A percentile compares a stretch with the other conserved stretches of the same genome.
phyloP scores from a whole-genome alignment of 495 filamentous ascomycete species.

The Penicillium verhagenii region DNA sequence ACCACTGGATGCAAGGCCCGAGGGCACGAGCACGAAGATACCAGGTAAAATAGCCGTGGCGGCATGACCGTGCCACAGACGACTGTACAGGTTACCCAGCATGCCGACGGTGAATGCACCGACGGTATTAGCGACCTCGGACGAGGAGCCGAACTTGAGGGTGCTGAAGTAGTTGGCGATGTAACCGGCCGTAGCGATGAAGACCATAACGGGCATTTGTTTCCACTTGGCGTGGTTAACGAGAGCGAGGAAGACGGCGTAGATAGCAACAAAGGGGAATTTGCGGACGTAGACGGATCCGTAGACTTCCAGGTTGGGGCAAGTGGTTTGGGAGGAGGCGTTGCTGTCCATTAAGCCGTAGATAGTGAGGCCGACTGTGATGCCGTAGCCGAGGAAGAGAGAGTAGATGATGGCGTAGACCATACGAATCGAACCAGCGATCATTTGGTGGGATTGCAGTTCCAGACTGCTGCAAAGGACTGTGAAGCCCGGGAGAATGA shows the following conservation, averaged over 20 bases:
- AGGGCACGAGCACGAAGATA: conserved; percentile 93
- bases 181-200: conserved; percentile 80
- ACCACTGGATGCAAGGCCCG: conserved; percentile 79
- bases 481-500: conserved; percentile 88
- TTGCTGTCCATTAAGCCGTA: conserved; percentile 79
- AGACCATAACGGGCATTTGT: conserved; percentile 81
- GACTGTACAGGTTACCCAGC: conserved; percentile 81
- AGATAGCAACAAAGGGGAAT: conserved; percentile 66
- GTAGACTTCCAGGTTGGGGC: conserved; percentile 54
- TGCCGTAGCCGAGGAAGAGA: conserved; percentile 90
- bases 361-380: conserved; percentile 87
- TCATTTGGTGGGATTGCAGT: conserved; percentile 81
- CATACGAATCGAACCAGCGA: conserved; percentile 91
- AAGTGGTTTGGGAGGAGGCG: conserved; percentile 69
- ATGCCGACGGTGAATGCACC: conserved; percentile 86
- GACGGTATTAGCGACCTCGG: conserved; percentile 81
- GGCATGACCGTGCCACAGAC: conserved; percentile 77
- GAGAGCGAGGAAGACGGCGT: conserved; percentile 75
- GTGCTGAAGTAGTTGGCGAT: conserved; percentile 80
- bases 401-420: conserved; percentile 95
- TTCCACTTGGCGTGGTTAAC: conserved; percentile 92
- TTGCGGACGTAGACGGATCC: conserved; percentile 44
- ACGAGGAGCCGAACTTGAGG: conserved; percentile 65
- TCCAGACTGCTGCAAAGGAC: conserved; percentile 82
- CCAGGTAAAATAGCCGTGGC: conserved; percentile 88